Conservation (phyloP, 2,329 filamentous ascomycete species). For the Claviceps purpurea region DNA sequence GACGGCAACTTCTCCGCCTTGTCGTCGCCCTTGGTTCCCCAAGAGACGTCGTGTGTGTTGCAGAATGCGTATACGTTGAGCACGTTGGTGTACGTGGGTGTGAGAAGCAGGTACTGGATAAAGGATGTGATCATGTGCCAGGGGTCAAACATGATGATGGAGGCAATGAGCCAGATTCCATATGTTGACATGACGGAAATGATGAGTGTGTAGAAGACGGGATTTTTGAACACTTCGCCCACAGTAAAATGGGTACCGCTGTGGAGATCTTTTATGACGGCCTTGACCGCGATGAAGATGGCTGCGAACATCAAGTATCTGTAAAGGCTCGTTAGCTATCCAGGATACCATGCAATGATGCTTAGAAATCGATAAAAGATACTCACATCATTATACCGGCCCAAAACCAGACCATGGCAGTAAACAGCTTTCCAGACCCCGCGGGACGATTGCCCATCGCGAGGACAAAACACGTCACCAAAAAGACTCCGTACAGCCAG, state of each 20-base stretch:
- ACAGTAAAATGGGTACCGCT: constrained; percentile 52
- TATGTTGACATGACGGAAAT: constrained; percentile 88
- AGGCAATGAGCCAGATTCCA: constrained; percentile 81
- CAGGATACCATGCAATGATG: too few relatives aligned
- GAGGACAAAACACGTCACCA: constrained; percentile 90
- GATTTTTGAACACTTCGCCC: constrained; percentile 66
- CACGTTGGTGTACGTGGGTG: constrained; percentile 94
- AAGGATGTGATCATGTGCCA: constrained; percentile 99
- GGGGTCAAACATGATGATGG: constrained; percentile 89
- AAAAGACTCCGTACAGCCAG: constrained; percentile 84
- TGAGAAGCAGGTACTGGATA: constrained; percentile 85
- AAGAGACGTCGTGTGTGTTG: constrained; percentile 94
- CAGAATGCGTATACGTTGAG: constrained; percentile 99
- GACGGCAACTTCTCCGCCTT: constrained; percentile 83
- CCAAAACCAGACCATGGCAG: constrained; percentile 99
- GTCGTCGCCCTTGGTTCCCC: constrained; percentile 97
- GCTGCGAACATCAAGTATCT: constrained; percentile 90
- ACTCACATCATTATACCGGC: constrained; percentile 79
- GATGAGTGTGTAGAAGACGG: constrained; percentile 85
- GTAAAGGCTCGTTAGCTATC: neutral
- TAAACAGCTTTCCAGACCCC: constrained; percentile 86
- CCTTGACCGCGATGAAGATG: constrained; percentile 81
- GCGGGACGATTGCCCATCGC: constrained; percentile 89
- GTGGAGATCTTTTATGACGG: constrained; percentile 59
- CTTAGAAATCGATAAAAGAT: neutral